A percentile compares a stretch with the other conserved stretches of the same genome.
Evolutionary conservation across 345 rosid species (phyloP).

Genomic region (Salix exigua): DNA sequence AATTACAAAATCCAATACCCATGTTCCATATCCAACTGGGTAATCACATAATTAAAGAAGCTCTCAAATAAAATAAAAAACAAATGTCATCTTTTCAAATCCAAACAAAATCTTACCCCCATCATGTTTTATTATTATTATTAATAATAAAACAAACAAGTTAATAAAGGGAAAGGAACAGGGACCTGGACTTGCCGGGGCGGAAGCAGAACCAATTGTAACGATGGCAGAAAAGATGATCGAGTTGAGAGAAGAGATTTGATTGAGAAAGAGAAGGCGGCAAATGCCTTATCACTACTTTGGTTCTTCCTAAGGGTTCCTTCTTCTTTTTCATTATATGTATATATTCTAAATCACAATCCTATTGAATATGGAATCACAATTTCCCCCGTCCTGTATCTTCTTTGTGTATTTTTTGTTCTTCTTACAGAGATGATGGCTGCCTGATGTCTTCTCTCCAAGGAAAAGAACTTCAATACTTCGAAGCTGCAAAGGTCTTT

Average conservation of each 20-base stretch:
- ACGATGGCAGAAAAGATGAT: constrained; percentile 51
- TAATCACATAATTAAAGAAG: background rate
- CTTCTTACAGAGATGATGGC: too few relatives aligned
- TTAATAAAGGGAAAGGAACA: background rate
- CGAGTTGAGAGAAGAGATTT: constrained; percentile 51
- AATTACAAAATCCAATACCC: background rate
- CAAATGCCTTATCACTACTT: constrained; percentile 68
- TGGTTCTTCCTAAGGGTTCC: constrained; percentile 45
- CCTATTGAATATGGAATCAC: too few relatives aligned
- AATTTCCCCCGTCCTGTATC: too few relatives aligned
- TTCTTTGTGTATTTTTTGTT: too few relatives aligned
- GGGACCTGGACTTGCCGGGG: constrained; percentile 50
- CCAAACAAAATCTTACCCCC: background rate
- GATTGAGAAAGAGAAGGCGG: constrained; percentile 66
- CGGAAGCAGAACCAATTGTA: constrained; percentile 57
- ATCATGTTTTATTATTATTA: too few relatives aligned
- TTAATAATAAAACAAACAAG: background rate
- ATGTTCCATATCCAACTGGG: background rate
- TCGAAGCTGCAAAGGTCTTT: too few relatives aligned
- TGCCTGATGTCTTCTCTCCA: too few relatives aligned
- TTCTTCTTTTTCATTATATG: constrained; percentile 37
- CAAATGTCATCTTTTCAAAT: too few relatives aligned
- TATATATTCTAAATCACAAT: too few relatives aligned
- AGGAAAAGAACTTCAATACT: too few relatives aligned
- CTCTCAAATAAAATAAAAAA: too few relatives aligned